phyloP scores from a whole-genome alignment of 768 basidiomycete species.

The Termitomyces sp. region DNA sequence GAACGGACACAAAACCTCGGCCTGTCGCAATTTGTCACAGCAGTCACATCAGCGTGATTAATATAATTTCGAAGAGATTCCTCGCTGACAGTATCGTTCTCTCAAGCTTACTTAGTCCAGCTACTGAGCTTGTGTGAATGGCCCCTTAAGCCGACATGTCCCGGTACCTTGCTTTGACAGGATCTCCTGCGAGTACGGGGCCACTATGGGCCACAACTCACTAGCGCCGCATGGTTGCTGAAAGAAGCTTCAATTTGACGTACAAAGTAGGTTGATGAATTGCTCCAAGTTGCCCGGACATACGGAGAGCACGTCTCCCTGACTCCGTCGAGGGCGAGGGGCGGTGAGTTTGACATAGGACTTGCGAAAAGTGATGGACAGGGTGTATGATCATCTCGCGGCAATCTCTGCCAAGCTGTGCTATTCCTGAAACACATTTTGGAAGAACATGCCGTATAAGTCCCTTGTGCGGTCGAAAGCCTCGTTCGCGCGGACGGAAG shows the following conservation, averaged over 20 bases:
- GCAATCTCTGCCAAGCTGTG: not conserved
- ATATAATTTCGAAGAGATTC: not conserved
- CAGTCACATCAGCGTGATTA: slow-evolving; percentile 7
- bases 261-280: slow-evolving; percentile 1
- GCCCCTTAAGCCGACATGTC: slow-evolving; percentile 6
- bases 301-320: not conserved
- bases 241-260: not conserved
- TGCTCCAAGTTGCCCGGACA: not conserved
- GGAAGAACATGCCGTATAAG: not conserved
- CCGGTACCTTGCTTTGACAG: slow-evolving; percentile 10
- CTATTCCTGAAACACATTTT: slow-evolving; percentile 2
- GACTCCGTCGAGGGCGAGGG: not conserved
- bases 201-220: not conserved
- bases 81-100: slow-evolving; percentile 3
- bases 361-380: slow-evolving; percentile 9
- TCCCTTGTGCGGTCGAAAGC: not conserved
- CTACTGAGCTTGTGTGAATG: not conserved
- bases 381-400: not conserved
- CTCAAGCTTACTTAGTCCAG: not conserved
- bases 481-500: not conserved
- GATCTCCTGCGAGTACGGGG: not conserved
- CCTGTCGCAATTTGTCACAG: slow-evolving; percentile 3
- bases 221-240: not conserved
- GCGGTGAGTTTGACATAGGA: not conserved
- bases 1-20: slow-evolving; percentile 7